Evolutionary conservation across 768 basidiomycete species (phyloP), one percentile per base, ranked within the genome.

Genomic region (Tricholoma bakamatsutake): DNA sequence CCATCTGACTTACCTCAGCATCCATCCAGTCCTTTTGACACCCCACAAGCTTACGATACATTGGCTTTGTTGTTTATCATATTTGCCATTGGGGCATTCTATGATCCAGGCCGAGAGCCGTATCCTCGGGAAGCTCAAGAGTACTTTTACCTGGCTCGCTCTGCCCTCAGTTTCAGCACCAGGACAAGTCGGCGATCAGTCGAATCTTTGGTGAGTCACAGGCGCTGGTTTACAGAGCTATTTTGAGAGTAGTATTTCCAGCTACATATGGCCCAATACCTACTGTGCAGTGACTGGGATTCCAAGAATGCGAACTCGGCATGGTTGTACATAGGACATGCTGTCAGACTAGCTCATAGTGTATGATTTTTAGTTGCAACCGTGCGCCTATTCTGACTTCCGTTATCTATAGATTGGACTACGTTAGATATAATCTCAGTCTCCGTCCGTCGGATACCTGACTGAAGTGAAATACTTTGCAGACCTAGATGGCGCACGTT

Each of bases 1-100:
- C 3, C 21, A 24, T 24, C 21, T 24, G 21, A 24, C 21, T n/a
- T n/a, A 24, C 3, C 21, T 24, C 21, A 24, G 21, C 21, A 24
- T 24, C 21, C 3, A 24, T 24, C 35, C 54, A 77, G 77, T 13
- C 72, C 71, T 5, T 74, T 73, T 13, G 73, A 75, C 48, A 61
- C 60, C 7, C 59, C 74, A 43, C 64, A 72, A 5, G 67, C 66
- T 15, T 69, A 78, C n/a, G 82, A 88, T 55, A 68, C 77, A 1
- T 70, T 88, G 13, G 75, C 86, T 0, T 73, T 90, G 28, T 73
- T 90, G 17, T 87, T 84, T 64, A 77, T 79, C 45, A 66, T 89
- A 12, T 82, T 90, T 58, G 80, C 86, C 4, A 74, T 90, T 24
- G 87, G 80, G 0, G 69, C 76, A 0, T 71, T 87, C n/a, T 83